A percentile compares a stretch with the other conserved stretches of the same genome.
phyloP scores from a whole-genome alignment of 345 rosid genomes.

The Heritiera littoralis region DNA sequence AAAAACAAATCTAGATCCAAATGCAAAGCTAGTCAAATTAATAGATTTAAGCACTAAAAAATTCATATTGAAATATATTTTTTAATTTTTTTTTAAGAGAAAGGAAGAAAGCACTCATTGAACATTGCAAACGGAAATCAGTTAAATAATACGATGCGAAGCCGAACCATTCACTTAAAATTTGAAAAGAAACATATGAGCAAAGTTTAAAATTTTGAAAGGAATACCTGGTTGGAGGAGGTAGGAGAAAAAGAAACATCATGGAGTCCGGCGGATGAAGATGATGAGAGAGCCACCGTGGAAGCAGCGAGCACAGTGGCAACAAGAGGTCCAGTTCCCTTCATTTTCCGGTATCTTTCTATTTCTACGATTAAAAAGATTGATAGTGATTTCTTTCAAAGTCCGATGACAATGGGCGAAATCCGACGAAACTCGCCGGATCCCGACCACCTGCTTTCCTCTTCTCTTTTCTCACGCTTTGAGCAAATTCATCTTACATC shows the following conservation, averaged over 20 bases:
- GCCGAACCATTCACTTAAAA: not conserved
- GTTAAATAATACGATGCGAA: not conserved
- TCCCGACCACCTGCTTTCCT: conserved; percentile 29
- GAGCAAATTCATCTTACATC: not conserved
- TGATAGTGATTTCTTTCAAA: not conserved
- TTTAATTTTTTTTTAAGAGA: not conserved
- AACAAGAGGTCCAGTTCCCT: conserved; percentile 40
- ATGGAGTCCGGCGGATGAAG: conserved; percentile 31
- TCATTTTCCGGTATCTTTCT: conserved; percentile 28
- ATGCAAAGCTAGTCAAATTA: not conserved
- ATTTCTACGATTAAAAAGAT: not conserved
- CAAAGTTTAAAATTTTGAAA: not conserved
- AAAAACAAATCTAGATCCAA: conserved; percentile 6
- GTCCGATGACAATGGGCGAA: conserved; percentile 17
- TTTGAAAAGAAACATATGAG: not conserved
- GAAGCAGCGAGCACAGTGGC: conserved; percentile 55
- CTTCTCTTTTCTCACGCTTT: not conserved
- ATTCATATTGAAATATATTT: too few species aligned
- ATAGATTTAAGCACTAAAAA: not conserved
- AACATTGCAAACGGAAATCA: not conserved
- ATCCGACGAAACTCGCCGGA: conserved; percentile 49
- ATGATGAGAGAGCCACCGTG: conserved; percentile 46
- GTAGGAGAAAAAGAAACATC: not conserved
- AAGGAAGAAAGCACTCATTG: not conserved
- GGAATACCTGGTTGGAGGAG: conserved; percentile 26